Percentiles rank a stretch among this genome's conserved stretches.
Evolutionary conservation across 2,329 filamentous ascomycete genomes (phyloP).

Genomic region (Podosphaera fusca): DNA sequence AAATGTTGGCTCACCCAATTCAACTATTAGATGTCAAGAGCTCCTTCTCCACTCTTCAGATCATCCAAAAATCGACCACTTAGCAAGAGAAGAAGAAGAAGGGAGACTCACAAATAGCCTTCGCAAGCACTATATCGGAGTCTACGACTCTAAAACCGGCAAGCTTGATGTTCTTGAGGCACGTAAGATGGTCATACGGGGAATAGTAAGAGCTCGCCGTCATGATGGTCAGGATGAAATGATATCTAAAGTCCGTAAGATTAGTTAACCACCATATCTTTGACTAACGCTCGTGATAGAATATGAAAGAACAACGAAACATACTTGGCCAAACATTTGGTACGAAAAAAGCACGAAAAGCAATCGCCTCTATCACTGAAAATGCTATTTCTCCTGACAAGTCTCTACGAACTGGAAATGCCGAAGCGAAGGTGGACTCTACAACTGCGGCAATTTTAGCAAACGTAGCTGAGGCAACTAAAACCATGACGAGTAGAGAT

Average conservation of each 20-base stretch:
- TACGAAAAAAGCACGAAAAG: conserved; percentile 69
- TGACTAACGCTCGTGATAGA: conserved; percentile 19
- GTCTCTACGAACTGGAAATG: conserved; percentile 18
- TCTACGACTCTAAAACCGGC: conserved; percentile 37
- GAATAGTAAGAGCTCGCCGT: conserved; percentile 31
- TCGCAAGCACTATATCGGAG: conserved; percentile 39
- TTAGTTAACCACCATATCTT: conserved; percentile 9
- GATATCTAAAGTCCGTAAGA: conserved; percentile 14
- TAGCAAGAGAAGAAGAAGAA: conserved; percentile 27
- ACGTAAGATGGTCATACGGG: conserved; percentile 38
- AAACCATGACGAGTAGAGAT: conserved; percentile 42
- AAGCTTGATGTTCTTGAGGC: conserved; percentile 37
- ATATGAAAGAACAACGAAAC: conserved; percentile 36
- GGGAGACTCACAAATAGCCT: conserved; percentile 19
- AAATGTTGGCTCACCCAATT: conserved; percentile 9
- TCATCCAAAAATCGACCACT: conserved; percentile 36
- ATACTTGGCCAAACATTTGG: conserved; percentile 59
- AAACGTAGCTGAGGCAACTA: conserved; percentile 35
- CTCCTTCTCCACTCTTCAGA: conserved; percentile 33
- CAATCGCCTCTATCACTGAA: conserved; percentile 40
- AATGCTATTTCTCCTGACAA: conserved; percentile 35
- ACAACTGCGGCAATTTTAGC: conserved; percentile 37
- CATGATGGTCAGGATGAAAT: conserved; percentile 24
- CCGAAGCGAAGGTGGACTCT: conserved; percentile 27
- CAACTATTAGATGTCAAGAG: conserved; percentile 19